Base-by-base conservation (phyloP, 805 yeast species). In the Clavispora vitiphila region DNA sequence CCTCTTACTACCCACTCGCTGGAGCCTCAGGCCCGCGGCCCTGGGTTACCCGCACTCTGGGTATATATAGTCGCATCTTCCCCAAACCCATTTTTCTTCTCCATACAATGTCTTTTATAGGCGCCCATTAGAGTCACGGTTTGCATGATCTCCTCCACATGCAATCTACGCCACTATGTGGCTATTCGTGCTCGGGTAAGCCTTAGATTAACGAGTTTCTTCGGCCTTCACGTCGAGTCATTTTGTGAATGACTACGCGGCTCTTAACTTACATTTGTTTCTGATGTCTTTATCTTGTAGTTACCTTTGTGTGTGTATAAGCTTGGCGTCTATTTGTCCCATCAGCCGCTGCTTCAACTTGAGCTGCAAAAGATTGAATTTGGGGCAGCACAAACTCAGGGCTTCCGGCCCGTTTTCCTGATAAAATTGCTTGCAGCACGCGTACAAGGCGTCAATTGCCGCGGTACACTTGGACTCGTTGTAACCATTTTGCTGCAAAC, bases 181-280 rank as follows among this genome's bases (percentile, higher is more conserved):
- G 61, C 63, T 60, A 68, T 76, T 76, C 86, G 95, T 86, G 95
- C 95, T 86, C 90, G 93, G 93, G 93, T 85, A 68, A 70, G 86
- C 85, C 93, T 84, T 76, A 86, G 90, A 86, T 66, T 43, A 67
- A 78, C 55, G 55, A 69, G 76, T 72, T 73, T 64, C 61, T 60
- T 64, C 72, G 74, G 77, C 77, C 74, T 72, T 64, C 66, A 67
- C 71, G 82, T 71, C 83, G 81, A 69, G 76, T 71, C 65, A 56
- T 58, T 54, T 52, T 56, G 53, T 46, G 54, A 46, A 49, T 70
- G 65, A 71, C 78, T 72, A 75, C 78, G 87, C 87, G 84, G 88
- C 77, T 80, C 83, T 74, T 75, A 77, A 81, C 86, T 67, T 58
- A 82, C 84, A 82, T 67, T 15, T 11, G 20, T 32, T 5, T 16